phyloP scores from a whole-genome alignment of 768 basidiomycete genomes.

The Mycena kentingensis region DNA sequence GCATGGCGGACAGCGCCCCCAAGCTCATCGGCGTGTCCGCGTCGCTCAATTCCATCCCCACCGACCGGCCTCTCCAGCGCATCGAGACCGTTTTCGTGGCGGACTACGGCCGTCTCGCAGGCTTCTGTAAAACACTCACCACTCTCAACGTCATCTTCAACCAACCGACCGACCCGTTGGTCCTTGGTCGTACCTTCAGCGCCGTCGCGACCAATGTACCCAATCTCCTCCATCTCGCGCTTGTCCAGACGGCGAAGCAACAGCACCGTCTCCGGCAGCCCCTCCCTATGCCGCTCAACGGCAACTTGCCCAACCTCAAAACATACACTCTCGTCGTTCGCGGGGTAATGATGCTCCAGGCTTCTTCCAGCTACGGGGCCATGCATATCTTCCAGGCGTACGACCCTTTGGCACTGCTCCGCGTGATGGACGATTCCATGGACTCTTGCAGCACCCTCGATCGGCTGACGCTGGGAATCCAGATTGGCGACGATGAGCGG shows the following conservation, averaged over 20 bases:
- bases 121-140: background rate
- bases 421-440: too few relatives aligned
- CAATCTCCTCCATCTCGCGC: background rate
- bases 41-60: background rate
- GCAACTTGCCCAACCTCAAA: background rate
- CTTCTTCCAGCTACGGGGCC: too few relatives aligned
- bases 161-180: background rate
- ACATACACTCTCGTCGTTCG: too few relatives aligned
- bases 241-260: background rate
- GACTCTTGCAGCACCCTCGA: too few relatives aligned
- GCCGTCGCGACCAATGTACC: background rate
- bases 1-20: background rate
- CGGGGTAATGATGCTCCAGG: too few relatives aligned
- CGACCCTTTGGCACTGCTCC: too few relatives aligned
- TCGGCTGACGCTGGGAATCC: background rate
- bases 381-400: too few relatives aligned
- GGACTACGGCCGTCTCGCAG: background rate
- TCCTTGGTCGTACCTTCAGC: background rate
- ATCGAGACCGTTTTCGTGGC: background rate
- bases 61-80: background rate
- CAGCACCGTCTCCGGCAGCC: background rate
- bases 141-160: background rate
- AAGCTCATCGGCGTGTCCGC: background rate
- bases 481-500: background rate
- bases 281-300: background rate